Evolutionary conservation across 2,329 filamentous ascomycete species (phyloP).

Genomic region (Neofusicoccum sp.): DNA sequence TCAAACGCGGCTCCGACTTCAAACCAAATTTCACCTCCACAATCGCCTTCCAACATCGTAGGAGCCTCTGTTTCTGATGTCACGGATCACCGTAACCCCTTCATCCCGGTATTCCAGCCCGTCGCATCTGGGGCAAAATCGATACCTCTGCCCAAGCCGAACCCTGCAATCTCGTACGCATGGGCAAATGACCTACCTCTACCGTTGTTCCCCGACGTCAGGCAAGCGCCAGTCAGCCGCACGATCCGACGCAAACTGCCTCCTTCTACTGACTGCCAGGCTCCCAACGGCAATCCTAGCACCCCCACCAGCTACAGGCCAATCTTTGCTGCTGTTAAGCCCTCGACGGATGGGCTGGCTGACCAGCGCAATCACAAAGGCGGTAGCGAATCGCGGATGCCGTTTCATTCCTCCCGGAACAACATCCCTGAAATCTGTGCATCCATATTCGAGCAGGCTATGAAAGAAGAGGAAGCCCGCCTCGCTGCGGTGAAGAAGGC

Average conservation of each 20-base stretch:
- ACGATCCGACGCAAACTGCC: too few relatives aligned
- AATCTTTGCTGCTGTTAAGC: not conserved
- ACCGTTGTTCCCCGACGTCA: not conserved
- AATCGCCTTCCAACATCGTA: too few relatives aligned
- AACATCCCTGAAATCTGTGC: too few relatives aligned
- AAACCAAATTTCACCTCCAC: too few relatives aligned
- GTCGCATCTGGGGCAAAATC: not conserved
- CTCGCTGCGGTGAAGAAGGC: not conserved
- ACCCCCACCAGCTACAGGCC: not conserved
- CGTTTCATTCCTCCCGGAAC: too few relatives aligned
- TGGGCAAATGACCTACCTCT: not conserved
- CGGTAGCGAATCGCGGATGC: too few relatives aligned
- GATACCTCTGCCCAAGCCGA: not conserved
- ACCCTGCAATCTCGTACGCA: not conserved
- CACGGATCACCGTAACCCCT: not conserved
- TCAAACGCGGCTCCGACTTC: too few relatives aligned
- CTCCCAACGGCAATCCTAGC: not conserved
- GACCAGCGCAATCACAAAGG: too few relatives aligned
- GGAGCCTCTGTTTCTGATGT: too few relatives aligned
- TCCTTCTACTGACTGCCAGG: not conserved
- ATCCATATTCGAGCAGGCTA: not conserved
- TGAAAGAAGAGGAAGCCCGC: not conserved
- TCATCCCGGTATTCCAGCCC: not conserved
- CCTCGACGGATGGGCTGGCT: too few relatives aligned
- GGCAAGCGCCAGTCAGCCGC: too few relatives aligned